Evolutionary conservation across 1,284 basidiomycete genomes (phyloP).

Genomic region (Ceratobasidium sp.): DNA sequence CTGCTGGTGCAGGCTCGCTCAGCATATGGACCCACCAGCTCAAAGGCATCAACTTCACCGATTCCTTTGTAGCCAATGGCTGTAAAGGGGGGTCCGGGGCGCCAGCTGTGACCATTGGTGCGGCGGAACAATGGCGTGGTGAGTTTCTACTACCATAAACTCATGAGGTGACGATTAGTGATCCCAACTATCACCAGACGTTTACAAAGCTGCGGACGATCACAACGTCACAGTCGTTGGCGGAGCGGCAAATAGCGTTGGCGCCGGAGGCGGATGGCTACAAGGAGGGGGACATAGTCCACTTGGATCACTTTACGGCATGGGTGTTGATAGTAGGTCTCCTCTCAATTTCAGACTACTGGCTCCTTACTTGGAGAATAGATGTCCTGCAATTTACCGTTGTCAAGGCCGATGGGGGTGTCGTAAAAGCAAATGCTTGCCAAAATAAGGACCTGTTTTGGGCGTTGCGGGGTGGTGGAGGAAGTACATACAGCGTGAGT

Average conservation of each 20-base stretch:
- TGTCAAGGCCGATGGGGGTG: slow-evolving; percentile 34
- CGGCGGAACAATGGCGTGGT: slow-evolving; percentile 45
- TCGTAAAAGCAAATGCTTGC: slow-evolving; percentile 38
- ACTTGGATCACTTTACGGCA: slow-evolving; percentile 35
- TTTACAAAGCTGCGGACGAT: slow-evolving; percentile 25
- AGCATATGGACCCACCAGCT: slow-evolving; percentile 34
- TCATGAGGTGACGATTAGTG: background rate
- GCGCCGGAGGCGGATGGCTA: background rate
- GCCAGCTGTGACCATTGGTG: slow-evolving; percentile 36
- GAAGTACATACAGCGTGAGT: slow-evolving; percentile 44
- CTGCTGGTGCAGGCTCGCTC: slow-evolving; percentile 38
- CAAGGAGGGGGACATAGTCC: slow-evolving; percentile 33
- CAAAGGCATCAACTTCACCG: slow-evolving; percentile 40
- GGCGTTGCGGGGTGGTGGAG: slow-evolving; percentile 47
- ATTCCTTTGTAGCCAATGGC: slow-evolving; percentile 29
- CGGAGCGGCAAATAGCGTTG: no score
- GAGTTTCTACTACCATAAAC: background rate
- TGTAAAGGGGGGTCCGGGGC: background rate
- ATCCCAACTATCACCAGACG: background rate
- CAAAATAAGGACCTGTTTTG: slow-evolving; percentile 44
- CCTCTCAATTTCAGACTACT: background rate
- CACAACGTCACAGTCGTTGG: slow-evolving; percentile 3
- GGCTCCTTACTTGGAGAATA: background rate
- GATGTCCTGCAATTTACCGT: slow-evolving; percentile 44
- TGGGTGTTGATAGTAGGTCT: slow-evolving; percentile 47